Evolutionary conservation across 495 filamentous ascomycete genomes (phyloP), one percentile per base, ranked within the genome.

Genomic region (Letharia columbiana): DNA sequence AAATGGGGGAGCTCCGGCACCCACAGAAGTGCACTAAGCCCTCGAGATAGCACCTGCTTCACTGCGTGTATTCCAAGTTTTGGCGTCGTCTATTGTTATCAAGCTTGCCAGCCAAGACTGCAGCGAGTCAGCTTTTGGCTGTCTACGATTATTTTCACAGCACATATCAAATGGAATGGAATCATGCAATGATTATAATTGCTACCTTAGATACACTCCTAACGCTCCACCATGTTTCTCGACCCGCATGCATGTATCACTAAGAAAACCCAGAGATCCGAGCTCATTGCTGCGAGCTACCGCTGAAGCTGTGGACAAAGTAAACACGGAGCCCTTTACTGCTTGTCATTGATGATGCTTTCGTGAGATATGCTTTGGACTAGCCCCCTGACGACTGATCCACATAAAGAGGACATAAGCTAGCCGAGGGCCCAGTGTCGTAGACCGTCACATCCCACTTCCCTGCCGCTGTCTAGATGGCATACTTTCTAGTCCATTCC

Each of bases 401-500:
- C 54, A 56, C 35, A 45, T 45, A 40, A 7, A 41, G 18, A 44
- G 33, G 12, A 35, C 63, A 35, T 65, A 37, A 50, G 56, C 63
- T 45, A 60, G 63, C 44, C 23, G 17, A 47, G 62, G 47, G 47
- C 33, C 62, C 17, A 23, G 23, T 47, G 23, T 49, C 39, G 15
- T 60, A n/a, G 13, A 44, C 58, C 57, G 20, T 28, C 42, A 20
- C 35, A 41, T 50, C 18, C 20, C 39, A 54, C 60, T 54, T 7
- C 42, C 56, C 17, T 56, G 15, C 28, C n/a, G 39, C 44, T 47
- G 10, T 35, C 73, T 85, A 92, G 75, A 96, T 93, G 72, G 94
- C 95, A 78, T 98, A 98, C 83, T 98, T 98, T 76, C 93, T 86
- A 65, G 94, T 98, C 94, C 95, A 98, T 79, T 98, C 94, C 73